Evolutionary conservation across 78 protist genomes (phyloP), one percentile per base, ranked within the genome.

Genomic region (Parvularia atlantis): DNA sequence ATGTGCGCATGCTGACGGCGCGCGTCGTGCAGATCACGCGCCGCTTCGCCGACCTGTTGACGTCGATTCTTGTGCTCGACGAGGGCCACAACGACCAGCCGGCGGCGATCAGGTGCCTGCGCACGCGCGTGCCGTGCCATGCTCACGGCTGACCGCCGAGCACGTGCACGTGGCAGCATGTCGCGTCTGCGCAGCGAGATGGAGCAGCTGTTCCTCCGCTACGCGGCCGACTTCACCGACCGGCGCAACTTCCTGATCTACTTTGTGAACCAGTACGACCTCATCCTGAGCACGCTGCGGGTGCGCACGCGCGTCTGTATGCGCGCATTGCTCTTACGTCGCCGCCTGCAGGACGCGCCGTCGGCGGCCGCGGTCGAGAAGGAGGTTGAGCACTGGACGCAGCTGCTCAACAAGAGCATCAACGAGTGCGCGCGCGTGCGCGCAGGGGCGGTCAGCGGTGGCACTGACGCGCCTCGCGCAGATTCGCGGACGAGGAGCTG

Each of bases 401-500:
- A 19, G 65, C 39, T 60, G 65, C 65, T 60, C 30, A 60, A 60
- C 65, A n/a, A 20, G 26, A 60, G 35, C 39, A 60, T 60, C 16
- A 20, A 63, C 17, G 35, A 33, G 31, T 63, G 30, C 46, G 68
- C 30, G 13, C 43, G n/a, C n/a, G n/a, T n/a, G n/a, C n/a, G n/a
- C n/a, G n/a, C n/a, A n/a, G n/a, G n/a, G n/a, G n/a, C n/a, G n/a
- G n/a, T n/a, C n/a, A n/a, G n/a, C n/a, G n/a, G n/a, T n/a, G n/a
- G n/a, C n/a, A n/a, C n/a, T n/a, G n/a, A n/a, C n/a, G n/a, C n/a
- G n/a, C n/a, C n/a, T n/a, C n/a, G n/a, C n/a, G n/a, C n/a, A n/a
- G n/a, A n/a, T n/a, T n/a, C n/a, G n/a, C n/a, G n/a, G n/a, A 63
- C 43, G 68, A 63, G 46, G 68, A 63, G 46, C 40, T 63, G 20